Evolutionary conservation across 805 yeast genomes (phyloP).

Genomic region (Sungouiozyma ichnusensis): DNA sequence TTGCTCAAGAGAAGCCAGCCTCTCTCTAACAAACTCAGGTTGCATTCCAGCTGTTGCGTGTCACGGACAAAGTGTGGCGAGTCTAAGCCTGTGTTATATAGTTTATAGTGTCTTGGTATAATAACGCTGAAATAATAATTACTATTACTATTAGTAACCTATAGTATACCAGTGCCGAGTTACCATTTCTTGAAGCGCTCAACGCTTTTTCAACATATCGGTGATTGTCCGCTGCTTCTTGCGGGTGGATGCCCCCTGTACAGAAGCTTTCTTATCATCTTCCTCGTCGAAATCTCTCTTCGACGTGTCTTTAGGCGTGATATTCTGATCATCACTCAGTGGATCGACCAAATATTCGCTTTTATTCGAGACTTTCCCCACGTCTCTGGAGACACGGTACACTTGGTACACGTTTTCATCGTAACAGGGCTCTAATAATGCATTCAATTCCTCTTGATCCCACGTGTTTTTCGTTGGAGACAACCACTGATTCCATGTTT

Average conservation of each 20-base stretch:
- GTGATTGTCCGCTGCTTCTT: background rate
- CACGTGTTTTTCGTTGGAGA: constrained; percentile 30
- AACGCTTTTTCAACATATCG: constrained; percentile 2
- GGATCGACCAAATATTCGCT: constrained; percentile 28
- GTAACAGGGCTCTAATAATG: constrained; percentile 31
- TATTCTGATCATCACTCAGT: background rate
- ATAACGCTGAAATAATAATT: background rate
- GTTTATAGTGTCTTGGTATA: constrained; percentile 2
- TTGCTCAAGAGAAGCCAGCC: constrained; percentile 19
- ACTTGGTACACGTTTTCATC: constrained; percentile 34
- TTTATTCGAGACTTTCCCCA: constrained; percentile 51
- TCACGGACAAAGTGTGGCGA: too few species aligned
- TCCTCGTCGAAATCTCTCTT: background rate
- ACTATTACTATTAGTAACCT: too few species aligned
- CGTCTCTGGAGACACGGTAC: constrained; percentile 48
- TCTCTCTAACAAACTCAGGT: constrained; percentile 23
- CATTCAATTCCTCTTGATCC: constrained; percentile 31
- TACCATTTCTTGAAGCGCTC: too few species aligned
- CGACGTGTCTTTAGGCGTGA: background rate
- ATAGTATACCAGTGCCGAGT: too few species aligned
- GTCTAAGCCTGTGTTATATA: constrained; percentile 1
- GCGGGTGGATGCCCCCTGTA: too few species aligned
- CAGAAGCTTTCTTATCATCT: too few species aligned
- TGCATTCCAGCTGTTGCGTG: constrained; percentile 11
- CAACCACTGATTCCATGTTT: constrained; percentile 59